A percentile compares a stretch with the other conserved stretches of the same genome.
These are phyloP conservation scores for Aphanomyces invadans DNA, from an alignment of 352 stramenopile genomes.

Conservation along the genomic window DNA sequence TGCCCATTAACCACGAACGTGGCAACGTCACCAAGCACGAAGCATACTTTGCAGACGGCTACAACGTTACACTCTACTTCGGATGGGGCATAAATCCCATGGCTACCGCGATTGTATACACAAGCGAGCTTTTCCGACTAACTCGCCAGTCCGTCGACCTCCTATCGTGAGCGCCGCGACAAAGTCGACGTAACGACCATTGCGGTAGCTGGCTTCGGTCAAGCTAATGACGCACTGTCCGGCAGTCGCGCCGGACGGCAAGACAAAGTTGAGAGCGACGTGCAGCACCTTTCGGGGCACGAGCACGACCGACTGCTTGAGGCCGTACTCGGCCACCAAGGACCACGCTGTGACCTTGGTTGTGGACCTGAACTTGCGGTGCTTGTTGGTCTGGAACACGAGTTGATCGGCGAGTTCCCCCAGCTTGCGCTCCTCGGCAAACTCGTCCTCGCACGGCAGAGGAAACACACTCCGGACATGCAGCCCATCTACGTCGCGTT, in stretches of 20 bases:
- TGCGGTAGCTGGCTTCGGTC: background rate
- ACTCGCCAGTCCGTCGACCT: conserved; percentile 5
- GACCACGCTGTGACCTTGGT: background rate
- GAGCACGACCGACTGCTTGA: conserved; percentile 18
- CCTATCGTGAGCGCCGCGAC: conserved; percentile 4
- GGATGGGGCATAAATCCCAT: too few relatives aligned
- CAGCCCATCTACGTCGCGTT: background rate
- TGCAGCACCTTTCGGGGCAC: conserved; percentile 10
- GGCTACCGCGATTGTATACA: background rate
- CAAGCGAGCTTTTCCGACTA: conserved; percentile 5
- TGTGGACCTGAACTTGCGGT: background rate
- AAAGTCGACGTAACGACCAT: background rate
- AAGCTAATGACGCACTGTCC: conserved; percentile 21
- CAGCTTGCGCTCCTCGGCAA: conserved; percentile 69
- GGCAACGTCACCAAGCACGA: too few relatives aligned
- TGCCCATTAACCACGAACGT: too few relatives aligned
- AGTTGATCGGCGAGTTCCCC: conserved; percentile 67
- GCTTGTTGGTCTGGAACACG: background rate
- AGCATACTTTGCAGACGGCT: too few relatives aligned
- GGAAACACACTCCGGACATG: conserved; percentile 49
- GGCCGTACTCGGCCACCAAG: background rate
- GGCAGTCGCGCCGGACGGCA: background rate
- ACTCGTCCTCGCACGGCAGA: conserved; percentile 71
- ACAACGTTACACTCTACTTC: too few relatives aligned
- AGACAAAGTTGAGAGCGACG: conserved; percentile 17